A percentile compares a stretch with the other conserved stretches of the same genome.
These are phyloP conservation scores for Dimocarpus longan DNA, from an alignment of 345 rosid genomes.

Conservation along the genomic window DNA sequence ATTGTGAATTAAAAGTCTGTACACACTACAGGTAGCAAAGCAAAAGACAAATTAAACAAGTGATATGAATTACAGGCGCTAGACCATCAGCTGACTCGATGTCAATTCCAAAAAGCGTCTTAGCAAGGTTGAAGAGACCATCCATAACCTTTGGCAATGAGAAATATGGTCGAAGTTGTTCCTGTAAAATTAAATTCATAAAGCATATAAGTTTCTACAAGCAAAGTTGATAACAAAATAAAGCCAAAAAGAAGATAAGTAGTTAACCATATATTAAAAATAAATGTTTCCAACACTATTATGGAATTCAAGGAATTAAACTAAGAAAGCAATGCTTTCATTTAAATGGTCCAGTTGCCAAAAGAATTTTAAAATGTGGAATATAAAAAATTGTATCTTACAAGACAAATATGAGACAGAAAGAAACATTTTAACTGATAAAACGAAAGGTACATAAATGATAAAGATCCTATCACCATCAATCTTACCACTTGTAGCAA, in stretches of 20 bases:
- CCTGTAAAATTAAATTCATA: constrained; percentile 45
- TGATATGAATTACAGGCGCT: constrained; percentile 65
- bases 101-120: constrained; percentile 70
- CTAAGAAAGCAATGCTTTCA: background rate
- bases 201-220: constrained; percentile 8
- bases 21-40: background rate
- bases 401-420: background rate
- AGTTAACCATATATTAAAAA: background rate
- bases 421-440: background rate
- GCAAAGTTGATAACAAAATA: background rate
- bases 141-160: constrained; percentile 88
- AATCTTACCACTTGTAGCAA: background rate
- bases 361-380: constrained; percentile 4
- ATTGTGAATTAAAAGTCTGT: constrained; percentile 22
- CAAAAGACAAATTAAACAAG: constrained; percentile 8
- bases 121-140: constrained; percentile 78
- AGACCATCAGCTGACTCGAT: constrained; percentile 88
- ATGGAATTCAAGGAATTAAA: background rate
- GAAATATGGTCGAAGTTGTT: constrained; percentile 86
- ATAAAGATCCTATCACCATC: background rate
- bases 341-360: background rate
- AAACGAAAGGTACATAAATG: background rate
- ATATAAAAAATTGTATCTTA: background rate
- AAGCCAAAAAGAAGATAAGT: background rate
- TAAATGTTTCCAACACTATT: background rate